Base-by-base conservation (phyloP, 2,329 filamentous ascomycete genomes). In the Westerdykella aurantiaca region DNA sequence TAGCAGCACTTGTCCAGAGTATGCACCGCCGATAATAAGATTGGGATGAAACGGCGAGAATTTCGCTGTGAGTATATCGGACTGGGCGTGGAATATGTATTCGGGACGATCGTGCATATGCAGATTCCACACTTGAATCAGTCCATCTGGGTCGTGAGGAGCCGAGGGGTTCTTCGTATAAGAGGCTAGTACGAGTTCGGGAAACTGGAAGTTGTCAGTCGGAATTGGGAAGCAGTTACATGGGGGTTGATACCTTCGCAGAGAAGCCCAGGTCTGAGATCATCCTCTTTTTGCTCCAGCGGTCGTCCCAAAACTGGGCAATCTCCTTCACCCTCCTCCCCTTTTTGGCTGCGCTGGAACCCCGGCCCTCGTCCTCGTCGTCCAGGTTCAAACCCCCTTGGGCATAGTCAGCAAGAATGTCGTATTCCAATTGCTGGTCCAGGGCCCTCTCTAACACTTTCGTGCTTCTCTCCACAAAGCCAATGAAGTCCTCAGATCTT, bases 21-120 rank as follows among this genome's bases (percentile, higher is more conserved):
- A 98, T 31, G 91, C 90, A 39, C 94, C 94, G 48, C 93, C 93
- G 48, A 98, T 82, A 58, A 98, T 94, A 42, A 98, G 77, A 56
- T 95, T 96, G 4, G 91, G 91, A 66, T 98, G 93, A 64, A 96
- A 96, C 0, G 93, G 93, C n/a, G 93, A 97, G 70, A 98, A 98
- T 55, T 93, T 94, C 51, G 93, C 93, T 0, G 90, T 87, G 12
- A 98, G 78, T 42, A 98, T 88, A 68, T 98, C 93, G 37, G 90
- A 96, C 48, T 94, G 91, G 9, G 91, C 90, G 58, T 95, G 90
- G 67, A 98, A 96, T 45, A 95, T 84, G 69, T 95, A 97, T 74
- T 98, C 93, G 1, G 93, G 89, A 23, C 93, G 82, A 55, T 93
- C 88, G 57, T 94, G 90, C 66, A 97, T 83, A 67, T 97, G 90